Evolutionary conservation across 768 basidiomycete genomes (phyloP).

Genomic region (Pisolithus microcarpus): DNA sequence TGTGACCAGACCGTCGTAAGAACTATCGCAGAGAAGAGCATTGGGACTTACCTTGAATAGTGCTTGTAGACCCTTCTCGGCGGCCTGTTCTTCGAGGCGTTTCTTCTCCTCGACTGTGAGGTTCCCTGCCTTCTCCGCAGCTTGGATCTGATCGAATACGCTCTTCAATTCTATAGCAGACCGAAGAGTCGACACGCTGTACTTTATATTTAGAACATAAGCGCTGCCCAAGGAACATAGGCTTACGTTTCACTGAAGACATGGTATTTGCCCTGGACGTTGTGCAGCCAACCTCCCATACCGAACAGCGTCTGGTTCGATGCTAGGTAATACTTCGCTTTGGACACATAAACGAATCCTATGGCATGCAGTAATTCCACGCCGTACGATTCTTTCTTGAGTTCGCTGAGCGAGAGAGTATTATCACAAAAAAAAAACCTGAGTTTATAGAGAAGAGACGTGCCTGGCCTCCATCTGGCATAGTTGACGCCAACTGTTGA

Average conservation of each 20-base stretch:
- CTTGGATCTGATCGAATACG: constrained; percentile 88
- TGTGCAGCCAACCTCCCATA: constrained; percentile 89
- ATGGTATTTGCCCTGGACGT: constrained; percentile 87
- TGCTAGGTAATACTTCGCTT: constrained; percentile 78
- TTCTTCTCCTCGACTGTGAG: constrained; percentile 71
- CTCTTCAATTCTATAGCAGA: constrained; percentile 84
- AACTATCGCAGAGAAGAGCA: neutral
- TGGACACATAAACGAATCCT: constrained; percentile 78
- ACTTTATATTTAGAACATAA: constrained; percentile 2
- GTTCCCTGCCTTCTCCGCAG: constrained; percentile 81
- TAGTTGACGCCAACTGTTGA: constrained; percentile 68
- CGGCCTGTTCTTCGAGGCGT: constrained; percentile 84
- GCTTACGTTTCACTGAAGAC: constrained; percentile 89
- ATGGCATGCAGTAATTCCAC: constrained; percentile 79
- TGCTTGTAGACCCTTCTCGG: constrained; percentile 86
- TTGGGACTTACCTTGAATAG: constrained; percentile 67
- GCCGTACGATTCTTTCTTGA: constrained; percentile 82
- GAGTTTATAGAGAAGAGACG: constrained; percentile 23
- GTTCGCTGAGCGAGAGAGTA: constrained; percentile 42
- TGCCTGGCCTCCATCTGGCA: constrained; percentile 78
- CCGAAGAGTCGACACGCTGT: constrained; percentile 74
- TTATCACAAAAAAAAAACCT: constrained; percentile 3
- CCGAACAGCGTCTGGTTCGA: constrained; percentile 64
- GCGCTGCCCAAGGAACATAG: neutral
- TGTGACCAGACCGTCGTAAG: constrained; percentile 19